Evolutionary conservation across 1,284 basidiomycete species (phyloP).

Genomic region (Termitomyces sp.): DNA sequence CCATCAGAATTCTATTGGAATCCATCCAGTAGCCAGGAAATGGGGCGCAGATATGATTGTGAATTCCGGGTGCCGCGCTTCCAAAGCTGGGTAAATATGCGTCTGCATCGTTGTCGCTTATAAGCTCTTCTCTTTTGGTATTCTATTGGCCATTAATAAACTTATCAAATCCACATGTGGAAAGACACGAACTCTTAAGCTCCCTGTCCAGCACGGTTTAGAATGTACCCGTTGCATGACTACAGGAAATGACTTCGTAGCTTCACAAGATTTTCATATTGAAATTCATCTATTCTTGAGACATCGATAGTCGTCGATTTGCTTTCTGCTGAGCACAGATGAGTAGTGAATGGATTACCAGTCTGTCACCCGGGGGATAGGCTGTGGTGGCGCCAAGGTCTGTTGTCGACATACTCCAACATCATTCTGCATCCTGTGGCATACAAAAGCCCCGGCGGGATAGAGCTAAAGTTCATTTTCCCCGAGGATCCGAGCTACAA

Average conservation of each 20-base stretch:
- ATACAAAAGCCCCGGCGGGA: background rate
- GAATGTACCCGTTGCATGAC: background rate
- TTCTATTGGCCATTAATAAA: background rate
- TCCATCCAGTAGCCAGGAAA: background rate
- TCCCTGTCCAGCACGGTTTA: background rate
- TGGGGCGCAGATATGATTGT: background rate
- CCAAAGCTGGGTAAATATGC: background rate
- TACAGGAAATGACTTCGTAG: background rate
- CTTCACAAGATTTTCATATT: background rate
- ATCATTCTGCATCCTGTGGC: background rate
- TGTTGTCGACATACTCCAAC: background rate
- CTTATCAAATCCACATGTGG: background rate
- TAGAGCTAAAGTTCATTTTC: background rate
- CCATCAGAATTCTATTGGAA: slow-evolving; percentile 1
- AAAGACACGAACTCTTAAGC: background rate
- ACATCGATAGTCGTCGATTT: background rate
- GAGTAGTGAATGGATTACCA: too few relatives aligned
- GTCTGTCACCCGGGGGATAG: background rate
- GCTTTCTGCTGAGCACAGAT: background rate
- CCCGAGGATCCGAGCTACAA: background rate
- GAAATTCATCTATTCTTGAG: background rate
- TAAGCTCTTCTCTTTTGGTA: background rate
- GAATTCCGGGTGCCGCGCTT: background rate
- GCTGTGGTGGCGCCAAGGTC: background rate
- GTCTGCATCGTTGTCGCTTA: background rate